phyloP scores from a whole-genome alignment of 75 land plant genomes.

The Selaginella tamariscina region DNA sequence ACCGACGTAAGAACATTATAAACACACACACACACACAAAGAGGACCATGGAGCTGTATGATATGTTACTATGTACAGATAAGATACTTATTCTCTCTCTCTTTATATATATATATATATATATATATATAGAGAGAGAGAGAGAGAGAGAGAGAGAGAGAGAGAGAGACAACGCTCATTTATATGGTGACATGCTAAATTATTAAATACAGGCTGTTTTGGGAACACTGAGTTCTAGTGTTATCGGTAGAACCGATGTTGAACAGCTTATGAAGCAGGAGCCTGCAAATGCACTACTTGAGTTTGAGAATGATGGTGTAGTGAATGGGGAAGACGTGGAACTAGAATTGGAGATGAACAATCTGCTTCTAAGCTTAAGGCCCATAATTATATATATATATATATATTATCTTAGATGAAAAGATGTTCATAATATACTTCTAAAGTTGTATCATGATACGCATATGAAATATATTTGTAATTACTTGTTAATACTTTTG shows the following conservation, averaged over 20 bases:
- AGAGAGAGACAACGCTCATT: no score
- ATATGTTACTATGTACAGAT: no score
- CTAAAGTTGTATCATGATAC: no score
- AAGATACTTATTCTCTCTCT: no score
- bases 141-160: no score
- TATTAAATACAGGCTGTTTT: conserved; percentile 74
- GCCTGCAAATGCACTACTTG: conserved; percentile 61
- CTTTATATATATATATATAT: no score
- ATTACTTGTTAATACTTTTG: background rate
- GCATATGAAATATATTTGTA: no score
- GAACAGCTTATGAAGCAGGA: conserved; percentile 77
- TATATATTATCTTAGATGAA: background rate
- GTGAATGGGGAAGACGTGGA: conserved; percentile 60
- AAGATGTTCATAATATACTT: background rate
- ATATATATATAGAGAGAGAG: no score
- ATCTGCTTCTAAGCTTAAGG: conserved; percentile 56
- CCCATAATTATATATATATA: conserved; percentile 57
- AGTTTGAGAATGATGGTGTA: conserved; percentile 24
- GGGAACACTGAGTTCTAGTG: conserved; percentile 90
- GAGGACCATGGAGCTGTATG: no score
- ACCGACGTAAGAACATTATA: conserved; percentile 86
- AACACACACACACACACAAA: no score
- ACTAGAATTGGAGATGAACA: conserved; percentile 67
- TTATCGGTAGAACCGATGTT: conserved; percentile 85
- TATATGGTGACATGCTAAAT: no score